These are phyloP conservation scores for Rhizopogon sp. DNA, from an alignment of 768 basidiomycete species.

Conservation along the genomic window DNA sequence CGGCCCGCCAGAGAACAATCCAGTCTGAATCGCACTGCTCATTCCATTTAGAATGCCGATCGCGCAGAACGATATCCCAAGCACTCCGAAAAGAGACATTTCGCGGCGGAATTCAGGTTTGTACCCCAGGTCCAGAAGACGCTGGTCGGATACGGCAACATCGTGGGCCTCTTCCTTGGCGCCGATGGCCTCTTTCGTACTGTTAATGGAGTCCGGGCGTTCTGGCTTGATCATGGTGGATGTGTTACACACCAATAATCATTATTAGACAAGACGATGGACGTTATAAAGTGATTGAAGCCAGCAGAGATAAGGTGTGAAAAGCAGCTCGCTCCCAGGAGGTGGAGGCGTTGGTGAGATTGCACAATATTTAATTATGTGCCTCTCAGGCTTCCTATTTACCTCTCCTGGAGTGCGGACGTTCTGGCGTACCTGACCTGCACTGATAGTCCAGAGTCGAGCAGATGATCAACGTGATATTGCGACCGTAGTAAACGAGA, in stretches of 20 bases:
- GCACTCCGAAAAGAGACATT: conserved; percentile 55
- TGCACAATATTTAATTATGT: background rate
- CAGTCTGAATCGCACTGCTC: conserved; percentile 57
- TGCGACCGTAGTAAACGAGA: no score
- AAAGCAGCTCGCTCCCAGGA: conserved; percentile 45
- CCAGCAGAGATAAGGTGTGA: background rate
- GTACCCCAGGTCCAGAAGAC: conserved; percentile 48
- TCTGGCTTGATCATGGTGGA: background rate
- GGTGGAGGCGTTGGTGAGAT: conserved; percentile 39
- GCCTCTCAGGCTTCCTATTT: background rate
- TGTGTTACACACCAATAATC: background rate
- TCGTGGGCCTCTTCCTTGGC: conserved; percentile 2
- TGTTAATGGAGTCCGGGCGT: background rate
- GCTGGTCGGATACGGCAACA: conserved; percentile 31
- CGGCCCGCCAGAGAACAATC: conserved; percentile 53
- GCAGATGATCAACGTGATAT: background rate
- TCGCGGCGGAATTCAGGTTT: conserved; percentile 52
- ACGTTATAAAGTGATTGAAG: background rate
- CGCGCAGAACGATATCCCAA: conserved; percentile 56
- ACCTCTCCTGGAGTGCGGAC: background rate
- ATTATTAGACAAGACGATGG: background rate
- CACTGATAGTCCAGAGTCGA: background rate
- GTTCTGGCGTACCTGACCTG: background rate
- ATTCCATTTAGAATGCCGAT: conserved; percentile 59
- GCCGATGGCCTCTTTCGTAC: conserved; percentile 11